A percentile compares a stretch with the other conserved stretches of the same genome.
Conservation (phyloP, 129 eudicot genomes). For the Calendula officinalis region DNA sequence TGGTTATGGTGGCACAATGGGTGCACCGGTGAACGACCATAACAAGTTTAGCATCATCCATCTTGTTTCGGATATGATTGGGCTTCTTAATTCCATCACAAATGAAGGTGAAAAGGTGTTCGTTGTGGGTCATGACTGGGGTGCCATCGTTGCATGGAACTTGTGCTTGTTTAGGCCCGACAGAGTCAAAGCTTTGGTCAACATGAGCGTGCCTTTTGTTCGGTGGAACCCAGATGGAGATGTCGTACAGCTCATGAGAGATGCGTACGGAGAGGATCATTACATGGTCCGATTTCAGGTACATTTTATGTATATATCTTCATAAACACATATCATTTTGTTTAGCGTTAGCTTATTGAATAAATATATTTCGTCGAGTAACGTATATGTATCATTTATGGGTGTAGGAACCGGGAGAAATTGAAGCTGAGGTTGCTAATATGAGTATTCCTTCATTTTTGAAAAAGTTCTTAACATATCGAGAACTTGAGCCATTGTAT, state of each 20-base stretch:
- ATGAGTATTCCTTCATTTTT: slow-evolving; percentile 22
- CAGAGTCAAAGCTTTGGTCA: slow-evolving; percentile 35
- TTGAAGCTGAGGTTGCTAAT: slow-evolving; percentile 49
- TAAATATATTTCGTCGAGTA: too few relatives aligned
- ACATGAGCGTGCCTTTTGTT: slow-evolving; percentile 32
- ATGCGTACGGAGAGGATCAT: slow-evolving; percentile 39
- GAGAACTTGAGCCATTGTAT: slow-evolving; percentile 38
- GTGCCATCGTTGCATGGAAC: slow-evolving; percentile 22
- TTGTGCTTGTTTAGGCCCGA: slow-evolving; percentile 43
- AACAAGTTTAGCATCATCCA: slow-evolving; percentile 33
- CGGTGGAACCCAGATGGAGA: slow-evolving; percentile 33
- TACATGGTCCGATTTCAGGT: slow-evolving; percentile 51
- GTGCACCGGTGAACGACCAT: slow-evolving; percentile 22
- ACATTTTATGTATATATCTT: too few relatives aligned
- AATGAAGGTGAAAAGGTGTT: slow-evolving; percentile 24
- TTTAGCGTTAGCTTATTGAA: neutral
- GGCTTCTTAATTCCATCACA: slow-evolving; percentile 27
- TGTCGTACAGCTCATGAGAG: neutral
- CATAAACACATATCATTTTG: neutral
- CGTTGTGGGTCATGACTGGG: slow-evolving; percentile 37
- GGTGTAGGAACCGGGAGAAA: slow-evolving; percentile 48
- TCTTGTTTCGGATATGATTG: slow-evolving; percentile 35
- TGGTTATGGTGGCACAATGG: slow-evolving; percentile 40
- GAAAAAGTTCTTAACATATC: slow-evolving; percentile 29
- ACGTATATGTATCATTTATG: neutral